phyloP scores from a whole-genome alignment of 768 basidiomycete species.

The Termitomyces sp. region DNA sequence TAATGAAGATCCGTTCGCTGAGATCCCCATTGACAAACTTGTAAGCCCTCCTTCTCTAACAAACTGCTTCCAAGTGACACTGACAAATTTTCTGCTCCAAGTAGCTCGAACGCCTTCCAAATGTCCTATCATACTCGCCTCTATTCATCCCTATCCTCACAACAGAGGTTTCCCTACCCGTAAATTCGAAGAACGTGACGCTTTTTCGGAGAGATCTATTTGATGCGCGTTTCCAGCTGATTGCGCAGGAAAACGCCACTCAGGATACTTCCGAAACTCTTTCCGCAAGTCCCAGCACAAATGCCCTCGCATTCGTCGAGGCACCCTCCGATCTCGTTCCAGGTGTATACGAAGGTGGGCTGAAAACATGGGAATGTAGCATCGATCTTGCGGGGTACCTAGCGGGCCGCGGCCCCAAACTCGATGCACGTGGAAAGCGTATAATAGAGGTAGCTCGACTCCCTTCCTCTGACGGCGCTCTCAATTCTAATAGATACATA shows the following conservation, averaged over 20 bases:
- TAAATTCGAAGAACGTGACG: conserved; percentile 20
- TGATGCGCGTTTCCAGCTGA: conserved; percentile 94
- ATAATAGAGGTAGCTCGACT: conserved; percentile 69
- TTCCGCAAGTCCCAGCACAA: neutral
- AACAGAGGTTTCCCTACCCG: neutral
- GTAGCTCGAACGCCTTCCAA: conserved; percentile 70
- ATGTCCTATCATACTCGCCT: conserved; percentile 79
- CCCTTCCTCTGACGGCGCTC: too few species aligned
- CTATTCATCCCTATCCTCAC: conserved; percentile 45
- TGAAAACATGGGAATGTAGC: conserved; percentile 98
- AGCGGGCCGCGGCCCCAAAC: conserved; percentile 28
- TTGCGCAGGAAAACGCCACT: conserved; percentile 46
- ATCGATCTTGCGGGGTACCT: conserved; percentile 80
- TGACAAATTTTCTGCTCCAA: conserved; percentile 16
- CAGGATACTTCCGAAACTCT: conserved; percentile 6
- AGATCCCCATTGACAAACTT: conserved; percentile 30
- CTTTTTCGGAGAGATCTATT: conserved; percentile 86
- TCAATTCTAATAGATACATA: neutral
- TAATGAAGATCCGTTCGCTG: conserved; percentile 26
- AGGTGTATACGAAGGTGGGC: conserved; percentile 90
- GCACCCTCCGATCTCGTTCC: conserved; percentile 89
- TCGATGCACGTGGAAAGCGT: conserved; percentile 43
- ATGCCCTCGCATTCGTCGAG: conserved; percentile 61
- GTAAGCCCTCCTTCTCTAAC: conserved; percentile 13
- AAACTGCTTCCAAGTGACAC: conserved; percentile 7